Conservation (phyloP, 2,329 filamentous ascomycete genomes). For the Ceratocystiopsis brevicomis region DNA sequence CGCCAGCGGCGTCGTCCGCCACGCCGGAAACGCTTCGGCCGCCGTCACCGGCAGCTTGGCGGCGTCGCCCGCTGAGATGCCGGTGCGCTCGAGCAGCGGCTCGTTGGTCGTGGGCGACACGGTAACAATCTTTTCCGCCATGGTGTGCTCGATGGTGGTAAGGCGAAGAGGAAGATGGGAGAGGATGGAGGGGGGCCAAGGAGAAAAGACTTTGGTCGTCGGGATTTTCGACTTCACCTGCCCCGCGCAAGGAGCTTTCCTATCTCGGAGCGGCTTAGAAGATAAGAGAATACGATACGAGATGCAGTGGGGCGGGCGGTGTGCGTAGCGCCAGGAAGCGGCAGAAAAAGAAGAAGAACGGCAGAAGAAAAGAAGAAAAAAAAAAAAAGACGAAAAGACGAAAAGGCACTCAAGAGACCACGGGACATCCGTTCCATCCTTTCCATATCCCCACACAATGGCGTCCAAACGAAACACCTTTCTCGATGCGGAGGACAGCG, state of each 20-base stretch:
- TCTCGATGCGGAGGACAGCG: slow-evolving; percentile 41
- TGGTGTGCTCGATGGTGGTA: slow-evolving; percentile 14
- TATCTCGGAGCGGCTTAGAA: too few species aligned
- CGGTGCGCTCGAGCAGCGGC: slow-evolving; percentile 60
- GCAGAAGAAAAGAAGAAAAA: neutral
- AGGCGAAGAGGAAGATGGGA: neutral
- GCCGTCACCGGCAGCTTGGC: slow-evolving; percentile 52
- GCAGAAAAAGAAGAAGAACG: neutral
- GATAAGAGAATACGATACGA: too few species aligned
- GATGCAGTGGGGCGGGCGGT: neutral
- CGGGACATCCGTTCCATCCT: too few species aligned
- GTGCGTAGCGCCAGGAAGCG: neutral
- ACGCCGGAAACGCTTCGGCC: slow-evolving; percentile 56
- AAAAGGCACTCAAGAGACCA: neutral
- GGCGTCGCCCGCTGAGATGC: slow-evolving; percentile 51
- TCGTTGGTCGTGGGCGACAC: slow-evolving; percentile 85
- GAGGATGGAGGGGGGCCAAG: too few species aligned
- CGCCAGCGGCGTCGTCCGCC: slow-evolving; percentile 52
- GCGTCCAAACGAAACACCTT: slow-evolving; percentile 53
- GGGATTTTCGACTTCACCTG: too few species aligned
- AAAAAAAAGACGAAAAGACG: neutral
- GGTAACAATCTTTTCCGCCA: slow-evolving; percentile 52
- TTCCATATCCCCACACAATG: slow-evolving; percentile 28
- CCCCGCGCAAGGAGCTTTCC: too few species aligned
- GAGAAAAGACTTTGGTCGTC: too few species aligned